Evolutionary conservation across 2,329 filamentous ascomycete genomes (phyloP).

Genomic region (Exophiala lecanii-corni): DNA sequence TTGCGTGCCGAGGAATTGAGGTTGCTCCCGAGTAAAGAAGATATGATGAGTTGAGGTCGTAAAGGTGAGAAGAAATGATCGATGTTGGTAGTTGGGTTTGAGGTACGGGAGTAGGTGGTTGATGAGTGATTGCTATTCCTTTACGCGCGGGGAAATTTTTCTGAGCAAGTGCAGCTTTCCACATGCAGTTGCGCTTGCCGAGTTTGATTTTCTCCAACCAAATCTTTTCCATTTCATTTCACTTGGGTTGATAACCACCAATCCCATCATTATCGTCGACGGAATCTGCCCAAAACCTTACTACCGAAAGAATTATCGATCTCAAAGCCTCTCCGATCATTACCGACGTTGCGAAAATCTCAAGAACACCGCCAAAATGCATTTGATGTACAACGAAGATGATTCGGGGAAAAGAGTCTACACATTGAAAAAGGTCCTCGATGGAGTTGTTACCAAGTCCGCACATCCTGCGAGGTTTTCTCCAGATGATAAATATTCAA

Average conservation of each 20-base stretch:
- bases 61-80: too few species aligned
- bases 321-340: too few species aligned
- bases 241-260: not conserved
- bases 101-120: too few species aligned
- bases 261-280: not conserved
- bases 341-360: too few species aligned
- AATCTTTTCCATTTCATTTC: conserved; percentile 10
- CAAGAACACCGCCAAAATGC: conserved; percentile 43
- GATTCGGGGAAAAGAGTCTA: conserved; percentile 80
- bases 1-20: too few species aligned
- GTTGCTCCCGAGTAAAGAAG: too few species aligned
- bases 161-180: not conserved
- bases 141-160: conserved; percentile 10
- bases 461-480: conserved; percentile 96
- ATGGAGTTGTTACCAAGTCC: conserved; percentile 85
- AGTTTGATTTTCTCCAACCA: conserved; percentile 18
- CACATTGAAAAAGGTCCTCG: conserved; percentile 67
- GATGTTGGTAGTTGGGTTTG: too few species aligned
- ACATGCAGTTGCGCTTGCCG: conserved; percentile 10
- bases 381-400: conserved; percentile 84
- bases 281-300: not conserved
- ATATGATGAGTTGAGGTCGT: too few species aligned
- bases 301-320: too few species aligned
- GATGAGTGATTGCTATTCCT: too few species aligned
- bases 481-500: conserved; percentile 96